Evolutionary conservation across 163 green algal species (phyloP), one percentile per base, ranked within the genome.

Genomic region (Volvox carteri): DNA sequence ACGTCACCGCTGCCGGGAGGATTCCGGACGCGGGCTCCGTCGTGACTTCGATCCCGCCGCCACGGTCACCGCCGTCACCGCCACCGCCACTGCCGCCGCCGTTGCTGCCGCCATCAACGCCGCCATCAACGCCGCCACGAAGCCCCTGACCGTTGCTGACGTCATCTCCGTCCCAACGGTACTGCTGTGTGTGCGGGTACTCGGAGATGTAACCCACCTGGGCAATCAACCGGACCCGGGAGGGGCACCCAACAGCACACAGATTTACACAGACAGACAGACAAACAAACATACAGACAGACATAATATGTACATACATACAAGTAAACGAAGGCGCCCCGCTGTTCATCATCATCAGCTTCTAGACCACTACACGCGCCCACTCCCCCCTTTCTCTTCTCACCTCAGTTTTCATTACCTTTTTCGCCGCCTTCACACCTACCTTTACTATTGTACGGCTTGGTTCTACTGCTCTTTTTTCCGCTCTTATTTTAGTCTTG

Each of bases 151-250:
- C 39, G 37, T 16, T 33, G 35, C 16, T 33, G 28, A 9, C 65
- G 9, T 48, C 65, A 25, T 35, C 8, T 19, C 33, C 3, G 8
- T 78, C 39, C 70, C 70, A 78, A 39, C 70, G 30, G 70, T 56
- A 80, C 35, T 33, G 0, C 5, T 73, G 60, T 46, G 44, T 60
- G 42, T 92, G 88, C 0, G 76, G 86, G 44, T 90, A 93, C 68
- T 93, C 86, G 6, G 86, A 91, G 39, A 91, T 93, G 83, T 92
- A 93, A n/a, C 90, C 86, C 1, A 93, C 90, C 85, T 92, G 78
- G 12, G 18, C 6, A 39, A 37, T 35, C 35, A n/a, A n/a, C n/a
- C n/a, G n/a, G n/a, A n/a, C n/a, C n/a, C n/a, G n/a, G n/a, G n/a
- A n/a, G n/a, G n/a, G n/a, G n/a, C n/a, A n/a, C n/a, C n/a, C n/a